Evolutionary conservation across 805 yeast species (phyloP).

Genomic region (Diddensiella transvaalensis): DNA sequence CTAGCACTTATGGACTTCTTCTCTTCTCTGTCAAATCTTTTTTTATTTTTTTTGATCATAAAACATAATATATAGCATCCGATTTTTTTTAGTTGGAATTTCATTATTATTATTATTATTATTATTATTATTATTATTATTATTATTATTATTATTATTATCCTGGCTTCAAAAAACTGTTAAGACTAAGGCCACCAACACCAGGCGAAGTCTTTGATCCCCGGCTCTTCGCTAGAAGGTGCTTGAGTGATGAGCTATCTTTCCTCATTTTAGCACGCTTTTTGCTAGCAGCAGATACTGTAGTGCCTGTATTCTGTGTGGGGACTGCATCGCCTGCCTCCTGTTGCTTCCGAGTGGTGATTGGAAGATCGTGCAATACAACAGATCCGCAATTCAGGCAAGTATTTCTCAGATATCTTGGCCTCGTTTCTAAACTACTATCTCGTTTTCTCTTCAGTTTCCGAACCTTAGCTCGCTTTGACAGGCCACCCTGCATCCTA

Average conservation of each 20-base stretch:
- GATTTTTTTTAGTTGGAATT: neutral
- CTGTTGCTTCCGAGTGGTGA: neutral
- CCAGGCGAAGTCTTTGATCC: neutral
- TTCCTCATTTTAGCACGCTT: slow-evolving; percentile 14
- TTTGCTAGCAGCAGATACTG: slow-evolving; percentile 1
- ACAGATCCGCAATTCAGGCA: neutral
- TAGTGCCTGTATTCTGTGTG: neutral
- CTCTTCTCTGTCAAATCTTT: neutral
- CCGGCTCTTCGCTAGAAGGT: slow-evolving; percentile 10
- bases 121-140: neutral
- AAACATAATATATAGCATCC: neutral
- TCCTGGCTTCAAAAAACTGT: slow-evolving; percentile 10
- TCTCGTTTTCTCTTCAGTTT: neutral
- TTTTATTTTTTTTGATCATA: slow-evolving; percentile 3
- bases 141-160: slow-evolving; percentile 4
- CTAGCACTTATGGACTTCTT: neutral
- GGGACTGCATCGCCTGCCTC: neutral
- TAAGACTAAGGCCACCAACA: neutral
- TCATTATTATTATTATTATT: slow-evolving; percentile 3
- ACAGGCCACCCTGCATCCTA: slow-evolving; percentile 7
- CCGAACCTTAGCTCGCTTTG: slow-evolving; percentile 5
- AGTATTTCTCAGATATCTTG: neutral
- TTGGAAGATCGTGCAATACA: neutral
- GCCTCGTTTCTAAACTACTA: neutral
- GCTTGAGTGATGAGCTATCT: slow-evolving; percentile 14